These are phyloP conservation scores for Sphagnum magellanicum DNA, from an alignment of 228 moss, liverwort and hornwort species.

Conservation along the genomic window DNA sequence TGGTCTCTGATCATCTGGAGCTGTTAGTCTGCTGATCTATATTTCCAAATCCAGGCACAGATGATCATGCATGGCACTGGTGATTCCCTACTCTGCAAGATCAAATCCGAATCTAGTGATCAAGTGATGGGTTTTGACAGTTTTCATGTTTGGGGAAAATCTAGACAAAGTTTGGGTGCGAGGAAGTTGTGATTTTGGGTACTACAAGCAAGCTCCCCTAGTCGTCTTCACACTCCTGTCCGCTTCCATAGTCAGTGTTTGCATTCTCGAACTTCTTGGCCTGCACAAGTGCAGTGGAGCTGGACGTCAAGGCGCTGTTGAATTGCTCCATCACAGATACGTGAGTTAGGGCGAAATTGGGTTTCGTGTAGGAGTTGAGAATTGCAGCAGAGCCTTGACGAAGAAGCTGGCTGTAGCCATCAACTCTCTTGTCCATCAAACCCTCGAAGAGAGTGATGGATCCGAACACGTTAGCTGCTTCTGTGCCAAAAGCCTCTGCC, in stretches of 20 bases:
- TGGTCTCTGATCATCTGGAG: too few relatives aligned
- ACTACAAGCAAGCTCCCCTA: too few relatives aligned
- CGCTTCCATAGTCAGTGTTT: constrained; percentile 36
- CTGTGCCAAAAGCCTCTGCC: constrained; percentile 28
- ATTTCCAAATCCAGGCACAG: too few relatives aligned
- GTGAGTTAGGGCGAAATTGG: constrained; percentile 30
- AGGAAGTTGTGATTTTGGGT: too few relatives aligned
- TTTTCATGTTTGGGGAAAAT: too few relatives aligned
- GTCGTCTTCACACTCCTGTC: not conserved
- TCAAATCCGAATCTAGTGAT: too few relatives aligned
- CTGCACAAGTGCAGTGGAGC: constrained; percentile 27
- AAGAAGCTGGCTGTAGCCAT: constrained; percentile 47
- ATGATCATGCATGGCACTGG: too few relatives aligned
- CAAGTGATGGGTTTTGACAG: too few relatives aligned
- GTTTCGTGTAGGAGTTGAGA: constrained; percentile 42
- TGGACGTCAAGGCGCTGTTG: constrained; percentile 21
- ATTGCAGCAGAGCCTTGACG: constrained; percentile 48
- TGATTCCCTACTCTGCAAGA: too few relatives aligned
- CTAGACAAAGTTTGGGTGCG: too few relatives aligned
- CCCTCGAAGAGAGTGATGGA: constrained; percentile 50
- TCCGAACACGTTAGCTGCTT: constrained; percentile 29
- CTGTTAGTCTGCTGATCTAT: too few relatives aligned
- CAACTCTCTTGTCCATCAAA: constrained; percentile 34
- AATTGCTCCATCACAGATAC: constrained; percentile 43
- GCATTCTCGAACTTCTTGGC: constrained; percentile 32